Conservation (phyloP, 495 filamentous ascomycete species). For the Aspergillus mulundensis region DNA sequence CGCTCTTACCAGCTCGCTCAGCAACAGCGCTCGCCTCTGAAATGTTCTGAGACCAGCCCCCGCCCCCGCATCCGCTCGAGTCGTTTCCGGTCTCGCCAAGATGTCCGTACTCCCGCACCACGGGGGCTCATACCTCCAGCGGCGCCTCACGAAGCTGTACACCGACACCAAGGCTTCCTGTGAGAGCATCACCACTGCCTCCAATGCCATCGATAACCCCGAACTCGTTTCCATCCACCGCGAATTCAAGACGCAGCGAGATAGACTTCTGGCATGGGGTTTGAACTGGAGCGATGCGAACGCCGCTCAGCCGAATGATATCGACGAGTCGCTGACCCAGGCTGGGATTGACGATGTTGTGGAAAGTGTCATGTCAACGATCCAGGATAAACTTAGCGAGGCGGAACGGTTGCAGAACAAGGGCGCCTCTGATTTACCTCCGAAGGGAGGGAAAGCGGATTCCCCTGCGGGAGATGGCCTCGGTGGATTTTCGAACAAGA, state of each 20-base stretch:
- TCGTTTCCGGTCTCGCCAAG: conserved; percentile 26
- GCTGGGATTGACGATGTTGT: conserved; percentile 86
- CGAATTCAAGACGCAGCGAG: conserved; percentile 54
- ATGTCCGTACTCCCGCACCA: conserved; percentile 47
- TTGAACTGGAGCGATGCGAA: conserved; percentile 81
- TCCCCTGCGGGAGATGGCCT: conserved; percentile 35
- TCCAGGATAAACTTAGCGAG: conserved; percentile 81
- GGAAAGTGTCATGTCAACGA: conserved; percentile 81
- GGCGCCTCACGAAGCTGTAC: conserved; percentile 82
- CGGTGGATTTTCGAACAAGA: conserved; percentile 31
- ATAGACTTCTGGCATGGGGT: conserved; percentile 79
- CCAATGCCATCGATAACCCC: conserved; percentile 52
- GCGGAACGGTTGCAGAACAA: conserved; percentile 72
- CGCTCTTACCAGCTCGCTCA: not conserved
- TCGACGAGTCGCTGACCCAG: conserved; percentile 78
- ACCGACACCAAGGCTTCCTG: conserved; percentile 88
- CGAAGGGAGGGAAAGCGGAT: conserved; percentile 36
- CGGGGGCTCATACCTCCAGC: conserved; percentile 49
- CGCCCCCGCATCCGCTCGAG: conserved; percentile 8
- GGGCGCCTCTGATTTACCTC: conserved; percentile 38
- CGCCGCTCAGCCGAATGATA: conserved; percentile 63
- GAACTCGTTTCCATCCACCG: conserved; percentile 53
- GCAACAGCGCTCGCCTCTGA: conserved; percentile 2
- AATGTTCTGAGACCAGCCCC: conserved; percentile 24
- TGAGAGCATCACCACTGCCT: conserved; percentile 72